These are phyloP conservation scores for Waltiozyma sp. DNA, from an alignment of 1,139 yeast species.

Conservation along the genomic window DNA sequence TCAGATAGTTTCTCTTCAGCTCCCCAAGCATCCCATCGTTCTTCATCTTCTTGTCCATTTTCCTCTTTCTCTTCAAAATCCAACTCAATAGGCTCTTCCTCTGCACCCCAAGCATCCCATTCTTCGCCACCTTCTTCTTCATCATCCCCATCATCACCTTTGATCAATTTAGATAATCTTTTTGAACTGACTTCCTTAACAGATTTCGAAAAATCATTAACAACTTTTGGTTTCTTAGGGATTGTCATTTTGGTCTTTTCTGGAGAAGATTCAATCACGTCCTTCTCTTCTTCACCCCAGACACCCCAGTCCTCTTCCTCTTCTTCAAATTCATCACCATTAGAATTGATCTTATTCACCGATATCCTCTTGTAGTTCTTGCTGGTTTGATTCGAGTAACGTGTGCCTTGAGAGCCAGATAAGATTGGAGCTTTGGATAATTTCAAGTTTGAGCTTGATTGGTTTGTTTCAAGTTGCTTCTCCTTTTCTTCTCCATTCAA, in stretches of 20 bases:
- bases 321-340: background rate
- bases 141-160: background rate
- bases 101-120: constrained; percentile 12
- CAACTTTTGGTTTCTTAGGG: background rate
- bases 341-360: background rate
- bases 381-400: background rate
- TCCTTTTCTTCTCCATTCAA: too few species aligned
- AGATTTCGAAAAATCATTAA: background rate
- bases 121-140: constrained; percentile 5
- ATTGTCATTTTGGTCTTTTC: background rate
- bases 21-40: constrained; percentile 16
- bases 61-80: constrained; percentile 1
- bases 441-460: background rate
- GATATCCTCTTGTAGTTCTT: background rate
- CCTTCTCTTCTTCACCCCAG: background rate
- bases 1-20: constrained; percentile 8
- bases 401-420: background rate
- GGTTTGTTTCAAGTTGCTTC: too few species aligned
- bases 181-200: background rate
- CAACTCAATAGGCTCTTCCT: constrained; percentile 4
- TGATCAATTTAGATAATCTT: background rate
- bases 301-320: background rate
- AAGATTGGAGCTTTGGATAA: background rate
- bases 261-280: background rate
- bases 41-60: constrained; percentile 8